phyloP scores from a whole-genome alignment of 176 grass and related monocot species.

The Avena sativa region DNA sequence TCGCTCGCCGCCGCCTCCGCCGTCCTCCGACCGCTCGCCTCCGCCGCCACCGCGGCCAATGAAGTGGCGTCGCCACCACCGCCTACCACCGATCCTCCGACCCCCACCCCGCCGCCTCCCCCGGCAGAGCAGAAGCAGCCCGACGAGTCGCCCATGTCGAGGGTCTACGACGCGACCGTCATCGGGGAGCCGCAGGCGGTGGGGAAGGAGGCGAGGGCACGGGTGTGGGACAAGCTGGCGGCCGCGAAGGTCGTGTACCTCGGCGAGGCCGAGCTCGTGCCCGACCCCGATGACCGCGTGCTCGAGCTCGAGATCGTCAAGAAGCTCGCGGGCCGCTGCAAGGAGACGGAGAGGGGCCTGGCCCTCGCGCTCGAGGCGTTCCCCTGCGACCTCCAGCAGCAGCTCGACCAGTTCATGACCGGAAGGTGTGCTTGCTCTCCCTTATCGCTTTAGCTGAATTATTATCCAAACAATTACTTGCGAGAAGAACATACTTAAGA shows the following conservation, averaged over 20 bases:
- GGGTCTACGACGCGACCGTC: conserved; percentile 95
- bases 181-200: conserved; percentile 90
- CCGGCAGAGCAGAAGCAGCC: conserved; percentile 37
- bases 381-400: conserved; percentile 81
- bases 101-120: not conserved
- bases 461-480: not conserved
- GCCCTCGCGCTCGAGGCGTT: conserved; percentile 83
- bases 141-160: conserved; percentile 61
- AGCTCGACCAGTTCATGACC: conserved; percentile 83
- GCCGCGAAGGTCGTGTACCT: conserved; percentile 84
- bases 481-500: not conserved
- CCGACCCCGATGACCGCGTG: conserved; percentile 79
- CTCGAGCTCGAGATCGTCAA: conserved; percentile 86
- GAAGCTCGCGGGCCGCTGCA: conserved; percentile 57
- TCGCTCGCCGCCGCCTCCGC: conserved; percentile 59
- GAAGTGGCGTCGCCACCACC: conserved; percentile 10
- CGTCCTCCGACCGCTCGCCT: conserved; percentile 40
- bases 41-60: conserved; percentile 22
- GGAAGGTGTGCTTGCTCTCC: conserved; percentile 56
- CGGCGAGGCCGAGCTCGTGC: conserved; percentile 82
- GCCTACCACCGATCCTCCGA: not conserved
- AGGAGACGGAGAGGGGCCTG: conserved; percentile 57
- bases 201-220: conserved; percentile 64
- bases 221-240: conserved; percentile 92
- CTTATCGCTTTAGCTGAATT: not conserved